Evolutionary conservation across 2,329 filamentous ascomycete species (phyloP).

Genomic region (Cercospora zeae-maydis): DNA sequence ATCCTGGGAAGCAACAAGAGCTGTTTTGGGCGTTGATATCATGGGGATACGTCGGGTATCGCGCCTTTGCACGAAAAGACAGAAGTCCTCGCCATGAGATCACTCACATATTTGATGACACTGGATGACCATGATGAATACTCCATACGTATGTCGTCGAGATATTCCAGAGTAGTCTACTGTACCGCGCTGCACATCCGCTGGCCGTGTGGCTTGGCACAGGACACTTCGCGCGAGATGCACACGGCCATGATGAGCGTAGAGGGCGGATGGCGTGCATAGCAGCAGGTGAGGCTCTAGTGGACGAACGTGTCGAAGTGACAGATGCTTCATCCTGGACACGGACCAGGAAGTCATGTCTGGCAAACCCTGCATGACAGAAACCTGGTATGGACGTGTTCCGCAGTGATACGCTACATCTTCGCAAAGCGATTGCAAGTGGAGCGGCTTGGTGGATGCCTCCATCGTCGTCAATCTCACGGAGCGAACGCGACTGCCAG

Average conservation of each 20-base stretch:
- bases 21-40: not conserved
- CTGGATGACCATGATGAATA: not conserved
- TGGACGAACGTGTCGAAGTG: not conserved
- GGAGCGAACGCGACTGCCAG: not conserved
- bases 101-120: not conserved
- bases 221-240: not conserved
- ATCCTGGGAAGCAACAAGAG: not conserved
- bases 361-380: not conserved
- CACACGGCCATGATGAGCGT: not conserved
- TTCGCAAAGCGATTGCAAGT: not conserved
- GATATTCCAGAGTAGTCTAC: not conserved
- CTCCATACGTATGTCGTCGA: not conserved
- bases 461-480: too few relatives aligned
- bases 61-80: not conserved
- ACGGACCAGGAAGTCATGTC: not conserved
- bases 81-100: not conserved
- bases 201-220: not conserved
- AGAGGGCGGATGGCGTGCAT: not conserved
- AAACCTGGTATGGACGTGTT: not conserved
- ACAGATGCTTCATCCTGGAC: not conserved
- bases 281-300: not conserved
- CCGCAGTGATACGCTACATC: not conserved
- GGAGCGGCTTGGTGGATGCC: not conserved
- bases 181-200: not conserved
- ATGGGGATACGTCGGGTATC: not conserved